Conservation (phyloP, 75 land plant genomes). For the Pseudotsuga menziesii region DNA sequence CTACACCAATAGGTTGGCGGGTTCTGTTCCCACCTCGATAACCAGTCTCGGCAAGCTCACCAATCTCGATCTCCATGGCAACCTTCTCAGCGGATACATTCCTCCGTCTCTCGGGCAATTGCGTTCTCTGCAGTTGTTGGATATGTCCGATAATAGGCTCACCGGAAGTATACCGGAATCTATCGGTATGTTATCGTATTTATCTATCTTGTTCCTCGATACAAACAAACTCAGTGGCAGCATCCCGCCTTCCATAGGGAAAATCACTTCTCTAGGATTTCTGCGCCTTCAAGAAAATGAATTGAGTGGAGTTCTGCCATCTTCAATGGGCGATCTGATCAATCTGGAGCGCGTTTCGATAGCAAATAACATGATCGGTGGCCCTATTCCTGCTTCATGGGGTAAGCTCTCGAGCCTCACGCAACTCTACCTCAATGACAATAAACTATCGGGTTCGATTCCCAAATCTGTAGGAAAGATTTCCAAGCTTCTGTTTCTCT, state of each 20-base stretch:
- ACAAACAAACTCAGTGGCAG: conserved; percentile 27
- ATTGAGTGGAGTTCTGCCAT: conserved; percentile 16
- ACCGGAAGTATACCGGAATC: conserved; percentile 42
- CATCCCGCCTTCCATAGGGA: conserved; percentile 23
- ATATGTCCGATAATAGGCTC: conserved; percentile 38
- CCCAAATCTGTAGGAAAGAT: conserved; percentile 37
- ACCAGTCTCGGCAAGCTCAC: neutral
- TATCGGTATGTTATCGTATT: neutral
- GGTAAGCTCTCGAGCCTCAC: conserved; percentile 20
- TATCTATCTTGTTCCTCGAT: conserved; percentile 11
- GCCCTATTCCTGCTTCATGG: conserved; percentile 24
- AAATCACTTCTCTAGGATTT: conserved; percentile 11
- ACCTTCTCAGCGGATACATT: conserved; percentile 20
- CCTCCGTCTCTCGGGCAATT: conserved; percentile 21
- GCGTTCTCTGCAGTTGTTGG: conserved; percentile 22
- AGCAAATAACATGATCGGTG: conserved; percentile 26
- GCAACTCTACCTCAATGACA: conserved; percentile 23
- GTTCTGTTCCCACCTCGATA: conserved; percentile 41
- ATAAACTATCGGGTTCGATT: conserved; percentile 31
- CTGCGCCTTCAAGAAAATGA: conserved; percentile 26
- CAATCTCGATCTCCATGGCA: conserved; percentile 20
- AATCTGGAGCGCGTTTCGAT: conserved; percentile 24
- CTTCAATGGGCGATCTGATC: conserved; percentile 11
- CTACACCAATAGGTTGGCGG: conserved; percentile 43
- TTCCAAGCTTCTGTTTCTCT: conserved; percentile 15